Conservation (phyloP, 345 rosid species). For the Luvunga scandens region DNA sequence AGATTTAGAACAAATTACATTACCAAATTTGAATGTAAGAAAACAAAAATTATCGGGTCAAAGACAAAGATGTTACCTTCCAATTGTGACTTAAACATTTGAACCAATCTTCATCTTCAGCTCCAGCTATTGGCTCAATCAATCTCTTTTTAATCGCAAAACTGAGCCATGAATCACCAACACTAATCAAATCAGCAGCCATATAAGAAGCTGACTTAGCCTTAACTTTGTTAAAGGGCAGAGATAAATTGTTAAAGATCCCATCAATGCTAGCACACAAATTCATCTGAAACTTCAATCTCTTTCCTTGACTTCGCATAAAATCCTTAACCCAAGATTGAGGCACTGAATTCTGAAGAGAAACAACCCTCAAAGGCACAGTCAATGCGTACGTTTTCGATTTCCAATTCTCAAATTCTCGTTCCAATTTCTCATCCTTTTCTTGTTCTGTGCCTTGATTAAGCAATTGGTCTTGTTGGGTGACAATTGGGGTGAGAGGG, state of each 20-base stretch:
- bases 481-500: constrained; percentile 9
- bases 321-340: constrained; percentile 93
- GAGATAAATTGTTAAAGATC: constrained; percentile 53
- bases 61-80: constrained; percentile 55
- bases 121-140: constrained; percentile 58
- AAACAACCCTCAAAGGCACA: constrained; percentile 61
- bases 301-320: constrained; percentile 68
- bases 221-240: constrained; percentile 29
- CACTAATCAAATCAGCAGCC: constrained; percentile 67
- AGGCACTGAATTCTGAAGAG: constrained; percentile 81
- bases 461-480: neutral
- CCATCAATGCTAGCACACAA: constrained; percentile 51
- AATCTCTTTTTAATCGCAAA: constrained; percentile 53
- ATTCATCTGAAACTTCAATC: constrained; percentile 52
- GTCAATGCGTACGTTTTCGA: constrained; percentile 65
- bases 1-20: too few species aligned
- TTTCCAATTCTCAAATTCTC: constrained; percentile 69
- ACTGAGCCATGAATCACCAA: constrained; percentile 87
- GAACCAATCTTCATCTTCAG: constrained; percentile 79
- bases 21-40: too few species aligned
- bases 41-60: too few species aligned
- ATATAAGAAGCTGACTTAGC: constrained; percentile 38
- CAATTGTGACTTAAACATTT: constrained; percentile 61
- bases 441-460: neutral
- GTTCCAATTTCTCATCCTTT: constrained; percentile 46